Percentiles rank a stretch among this genome's conserved stretches.
phyloP scores from a whole-genome alignment of 768 basidiomycete species.

The Auriscalpium vulgare region DNA sequence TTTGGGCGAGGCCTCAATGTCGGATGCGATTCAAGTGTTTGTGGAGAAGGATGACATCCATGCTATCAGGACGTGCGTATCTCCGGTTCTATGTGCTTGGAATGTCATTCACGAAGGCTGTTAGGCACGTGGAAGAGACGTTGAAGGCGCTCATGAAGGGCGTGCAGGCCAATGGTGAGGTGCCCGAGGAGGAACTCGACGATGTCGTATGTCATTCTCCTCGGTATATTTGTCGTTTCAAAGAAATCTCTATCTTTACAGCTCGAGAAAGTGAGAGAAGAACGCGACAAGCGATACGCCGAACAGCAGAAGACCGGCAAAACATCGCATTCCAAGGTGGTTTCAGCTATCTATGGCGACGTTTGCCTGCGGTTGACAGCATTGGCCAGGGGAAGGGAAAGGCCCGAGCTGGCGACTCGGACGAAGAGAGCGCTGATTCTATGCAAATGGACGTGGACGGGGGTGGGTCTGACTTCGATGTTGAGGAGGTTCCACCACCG shows the following conservation, averaged over 20 bases:
- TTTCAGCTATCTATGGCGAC: background rate
- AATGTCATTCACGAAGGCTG: background rate
- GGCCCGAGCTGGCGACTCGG: constrained; percentile 46
- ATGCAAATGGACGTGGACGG: constrained; percentile 71
- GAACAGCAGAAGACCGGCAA: constrained; percentile 34
- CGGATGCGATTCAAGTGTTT: constrained; percentile 88
- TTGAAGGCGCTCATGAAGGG: constrained; percentile 59
- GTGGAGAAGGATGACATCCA: constrained; percentile 97
- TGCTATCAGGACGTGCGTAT: constrained; percentile 76
- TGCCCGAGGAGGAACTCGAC: constrained; percentile 69
- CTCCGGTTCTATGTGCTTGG: background rate
- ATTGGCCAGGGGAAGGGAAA: constrained; percentile 38
- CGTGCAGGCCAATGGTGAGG: constrained; percentile 54
- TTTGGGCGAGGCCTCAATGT: constrained; percentile 84
- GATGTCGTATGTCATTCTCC: constrained; percentile 45
- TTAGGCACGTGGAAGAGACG: constrained; percentile 57
- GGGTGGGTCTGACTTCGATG: constrained; percentile 18
- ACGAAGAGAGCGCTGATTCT: constrained; percentile 50
- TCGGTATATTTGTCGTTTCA: background rate
- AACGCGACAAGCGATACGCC: constrained; percentile 55
- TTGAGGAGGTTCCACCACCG: constrained; percentile 14
- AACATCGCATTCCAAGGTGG: background rate
- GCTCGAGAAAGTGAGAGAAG: constrained; percentile 65
- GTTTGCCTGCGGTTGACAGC: background rate
- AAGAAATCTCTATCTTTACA: constrained; percentile 20